Conservation (phyloP, 345 rosid genomes). For the Isatis tinctoria region DNA sequence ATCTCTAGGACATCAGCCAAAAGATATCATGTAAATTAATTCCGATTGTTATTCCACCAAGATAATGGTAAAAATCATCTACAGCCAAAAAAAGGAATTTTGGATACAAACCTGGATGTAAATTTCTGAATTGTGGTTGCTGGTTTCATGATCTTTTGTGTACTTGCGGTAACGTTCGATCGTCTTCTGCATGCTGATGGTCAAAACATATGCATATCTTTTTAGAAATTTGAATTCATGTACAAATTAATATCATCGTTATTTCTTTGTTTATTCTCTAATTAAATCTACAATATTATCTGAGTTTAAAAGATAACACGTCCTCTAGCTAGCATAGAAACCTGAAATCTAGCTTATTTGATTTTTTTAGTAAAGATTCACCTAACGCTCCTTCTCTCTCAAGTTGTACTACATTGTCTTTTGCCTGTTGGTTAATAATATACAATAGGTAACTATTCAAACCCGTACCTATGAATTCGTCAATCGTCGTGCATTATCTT, state of each 20-base stretch:
- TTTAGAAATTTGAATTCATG: background rate
- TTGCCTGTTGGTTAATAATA: background rate
- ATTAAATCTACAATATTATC: background rate
- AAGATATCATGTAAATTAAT: background rate
- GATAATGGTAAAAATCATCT: background rate
- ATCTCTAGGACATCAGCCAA: conserved; percentile 7
- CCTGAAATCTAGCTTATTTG: background rate
- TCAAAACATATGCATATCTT: background rate
- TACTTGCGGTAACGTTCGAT: conserved; percentile 46
- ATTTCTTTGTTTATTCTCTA: background rate
- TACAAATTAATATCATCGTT: background rate
- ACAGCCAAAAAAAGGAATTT: background rate
- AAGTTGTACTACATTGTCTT: conserved; percentile 15
- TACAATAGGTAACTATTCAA: conserved; percentile 27
- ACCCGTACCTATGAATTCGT: background rate
- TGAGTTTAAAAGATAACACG: background rate
- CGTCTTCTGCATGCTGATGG: conserved; percentile 44
- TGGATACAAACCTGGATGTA: conserved; percentile 37
- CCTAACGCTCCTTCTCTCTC: background rate
- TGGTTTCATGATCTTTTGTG: conserved; percentile 30
- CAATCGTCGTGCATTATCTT: background rate
- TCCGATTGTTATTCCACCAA: background rate
- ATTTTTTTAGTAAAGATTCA: background rate
- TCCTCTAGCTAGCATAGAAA: background rate
- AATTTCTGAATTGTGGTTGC: conserved; percentile 23